A percentile compares a stretch with the other conserved stretches of the same genome.
Evolutionary conservation across 2,329 filamentous ascomycete species (phyloP).

Genomic region (Tolypocladium sp.): DNA sequence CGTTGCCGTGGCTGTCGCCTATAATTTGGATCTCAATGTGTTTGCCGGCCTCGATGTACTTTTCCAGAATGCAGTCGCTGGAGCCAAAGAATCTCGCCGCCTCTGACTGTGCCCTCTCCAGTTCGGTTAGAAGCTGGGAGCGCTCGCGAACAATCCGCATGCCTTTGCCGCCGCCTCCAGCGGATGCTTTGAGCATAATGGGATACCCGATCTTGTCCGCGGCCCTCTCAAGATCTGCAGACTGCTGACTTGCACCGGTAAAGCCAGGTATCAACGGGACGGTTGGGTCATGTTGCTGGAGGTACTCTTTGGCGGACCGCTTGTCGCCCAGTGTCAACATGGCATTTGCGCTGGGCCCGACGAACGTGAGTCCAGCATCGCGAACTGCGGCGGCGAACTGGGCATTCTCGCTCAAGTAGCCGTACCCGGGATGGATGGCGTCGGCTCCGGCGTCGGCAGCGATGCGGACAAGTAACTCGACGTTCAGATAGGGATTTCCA

Average conservation of each 20-base stretch:
- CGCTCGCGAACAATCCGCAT: conserved; percentile 16
- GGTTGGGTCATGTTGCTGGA: too few relatives aligned
- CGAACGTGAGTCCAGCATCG: conserved; percentile 45
- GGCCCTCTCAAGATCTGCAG: too few relatives aligned
- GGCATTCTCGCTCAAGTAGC: conserved; percentile 18
- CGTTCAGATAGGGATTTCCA: too few relatives aligned
- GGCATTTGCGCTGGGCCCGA: conserved; percentile 43
- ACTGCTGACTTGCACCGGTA: too few relatives aligned
- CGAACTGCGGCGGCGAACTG: conserved; percentile 45
- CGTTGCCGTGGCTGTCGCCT: conserved; percentile 27
- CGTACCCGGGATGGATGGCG: conserved; percentile 7
- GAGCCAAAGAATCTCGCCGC: too few relatives aligned
- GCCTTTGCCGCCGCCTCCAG: conserved; percentile 32
- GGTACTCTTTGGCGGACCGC: neutral
- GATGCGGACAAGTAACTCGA: too few relatives aligned
- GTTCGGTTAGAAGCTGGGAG: conserved; percentile 12
- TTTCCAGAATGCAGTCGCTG: conserved; percentile 15
- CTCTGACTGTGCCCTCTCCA: too few relatives aligned
- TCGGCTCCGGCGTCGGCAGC: too few relatives aligned
- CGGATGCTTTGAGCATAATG: conserved; percentile 32
- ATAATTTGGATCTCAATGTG: conserved; percentile 38
- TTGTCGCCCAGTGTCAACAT: conserved; percentile 46
- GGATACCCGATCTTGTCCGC: conserved; percentile 18
- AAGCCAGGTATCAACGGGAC: too few relatives aligned
- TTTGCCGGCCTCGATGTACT: conserved; percentile 24